Percentiles rank a stretch among this genome's conserved stretches.
These are phyloP conservation scores for Populus pruinosa DNA, from an alignment of 345 rosid species.

Conservation along the genomic window DNA sequence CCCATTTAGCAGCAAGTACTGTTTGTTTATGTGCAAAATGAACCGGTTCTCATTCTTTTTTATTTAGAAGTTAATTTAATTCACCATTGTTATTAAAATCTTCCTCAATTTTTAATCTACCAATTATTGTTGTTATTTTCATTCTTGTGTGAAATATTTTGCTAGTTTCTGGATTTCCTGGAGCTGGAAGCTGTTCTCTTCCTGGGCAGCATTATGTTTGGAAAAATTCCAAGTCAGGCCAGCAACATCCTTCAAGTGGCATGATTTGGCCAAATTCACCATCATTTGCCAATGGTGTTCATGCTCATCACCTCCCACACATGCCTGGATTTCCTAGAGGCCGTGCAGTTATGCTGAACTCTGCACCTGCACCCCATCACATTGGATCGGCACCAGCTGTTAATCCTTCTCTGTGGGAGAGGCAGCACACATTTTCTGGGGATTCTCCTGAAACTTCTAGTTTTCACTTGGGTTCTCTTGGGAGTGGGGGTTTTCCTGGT, in stretches of 20 bases:
- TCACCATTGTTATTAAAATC: neutral
- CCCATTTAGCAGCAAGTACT: neutral
- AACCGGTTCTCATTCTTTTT: neutral
- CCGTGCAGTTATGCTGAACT: conserved; percentile 61
- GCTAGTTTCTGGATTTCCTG: conserved; percentile 73
- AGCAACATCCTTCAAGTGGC: conserved; percentile 59
- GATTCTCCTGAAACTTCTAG: conserved; percentile 79
- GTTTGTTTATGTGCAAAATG: neutral
- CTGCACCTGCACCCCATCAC: conserved; percentile 49
- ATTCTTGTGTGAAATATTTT: neutral
- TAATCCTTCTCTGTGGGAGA: conserved; percentile 53
- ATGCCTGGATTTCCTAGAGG: conserved; percentile 64
- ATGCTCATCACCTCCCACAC: conserved; percentile 55
- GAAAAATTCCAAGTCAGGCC: conserved; percentile 30
- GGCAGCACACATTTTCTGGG: conserved; percentile 51
- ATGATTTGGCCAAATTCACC: conserved; percentile 86
- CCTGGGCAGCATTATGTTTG: conserved; percentile 62
- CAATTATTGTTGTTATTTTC: neutral
- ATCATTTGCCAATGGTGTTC: conserved; percentile 57
- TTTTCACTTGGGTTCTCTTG: conserved; percentile 71
- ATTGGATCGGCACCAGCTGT: conserved; percentile 46
- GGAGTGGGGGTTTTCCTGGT: conserved; percentile 56
- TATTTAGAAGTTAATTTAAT: neutral
- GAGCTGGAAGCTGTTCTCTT: conserved; percentile 60
- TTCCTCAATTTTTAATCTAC: conserved; percentile 1